Evolutionary conservation across 331 rosid genomes (phyloP).

Genomic region (Pyrus hybrid): DNA sequence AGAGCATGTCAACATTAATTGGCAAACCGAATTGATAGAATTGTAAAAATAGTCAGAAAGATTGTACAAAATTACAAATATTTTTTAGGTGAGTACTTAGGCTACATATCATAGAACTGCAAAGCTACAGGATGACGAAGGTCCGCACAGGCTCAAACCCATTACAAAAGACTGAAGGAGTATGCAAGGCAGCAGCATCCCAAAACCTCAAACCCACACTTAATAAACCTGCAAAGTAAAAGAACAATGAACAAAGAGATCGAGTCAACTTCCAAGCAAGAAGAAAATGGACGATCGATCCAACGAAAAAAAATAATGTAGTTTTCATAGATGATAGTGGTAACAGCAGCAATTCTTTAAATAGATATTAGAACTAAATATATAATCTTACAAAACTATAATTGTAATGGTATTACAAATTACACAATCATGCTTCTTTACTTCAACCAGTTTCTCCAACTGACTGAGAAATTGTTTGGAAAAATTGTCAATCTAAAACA

Average conservation of each 20-base stretch:
- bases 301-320: not conserved
- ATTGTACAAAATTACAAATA: not conserved
- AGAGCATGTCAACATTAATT: not conserved
- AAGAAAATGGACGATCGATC: not conserved
- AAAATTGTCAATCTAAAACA: not conserved
- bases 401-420: not conserved
- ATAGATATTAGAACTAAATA: not conserved
- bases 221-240: not conserved
- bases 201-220: not conserved
- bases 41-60: too few species aligned
- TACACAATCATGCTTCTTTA: not conserved
- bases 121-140: not conserved
- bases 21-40: not conserved
- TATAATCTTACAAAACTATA: not conserved
- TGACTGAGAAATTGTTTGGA: not conserved
- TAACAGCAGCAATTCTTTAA: not conserved
- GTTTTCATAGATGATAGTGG: not conserved
- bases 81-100: not conserved
- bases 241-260: not conserved
- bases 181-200: not conserved
- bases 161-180: not conserved
- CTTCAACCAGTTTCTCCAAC: not conserved
- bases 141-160: not conserved
- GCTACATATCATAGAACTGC: not conserved
- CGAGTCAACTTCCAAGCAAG: not conserved